Percentiles rank a stretch among this genome's conserved stretches.
These are phyloP conservation scores for Macrophomina pseudophaseolina DNA, from an alignment of 2,329 filamentous ascomycete species.

Conservation along the genomic window DNA sequence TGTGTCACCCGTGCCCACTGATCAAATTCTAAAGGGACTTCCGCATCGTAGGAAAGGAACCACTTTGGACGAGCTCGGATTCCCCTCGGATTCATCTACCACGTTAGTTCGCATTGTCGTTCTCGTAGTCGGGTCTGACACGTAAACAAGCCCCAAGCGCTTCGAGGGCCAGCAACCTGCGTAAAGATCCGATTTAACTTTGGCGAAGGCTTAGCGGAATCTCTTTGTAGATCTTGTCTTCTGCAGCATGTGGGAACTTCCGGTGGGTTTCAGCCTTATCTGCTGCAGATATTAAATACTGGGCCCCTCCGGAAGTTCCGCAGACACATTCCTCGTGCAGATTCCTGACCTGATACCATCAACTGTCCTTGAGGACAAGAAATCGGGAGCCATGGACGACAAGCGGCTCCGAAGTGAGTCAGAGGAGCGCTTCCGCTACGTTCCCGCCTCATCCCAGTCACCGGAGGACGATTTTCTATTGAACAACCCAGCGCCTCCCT, in stretches of 20 bases:
- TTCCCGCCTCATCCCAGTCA: background rate
- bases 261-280: background rate
- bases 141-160: background rate
- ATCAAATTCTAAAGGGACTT: background rate
- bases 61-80: background rate
- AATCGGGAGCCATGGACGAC: background rate
- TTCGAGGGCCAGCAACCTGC: background rate
- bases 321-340: too few relatives aligned
- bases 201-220: background rate
- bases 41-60: background rate
- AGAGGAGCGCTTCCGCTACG: background rate
- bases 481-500: background rate
- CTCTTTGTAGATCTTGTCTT: background rate
- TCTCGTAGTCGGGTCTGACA: slow-evolving; percentile 6
- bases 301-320: background rate
- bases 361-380: background rate
- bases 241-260: background rate
- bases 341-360: background rate
- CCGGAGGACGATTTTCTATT: background rate
- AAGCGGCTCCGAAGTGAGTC: background rate
- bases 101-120: background rate
- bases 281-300: background rate
- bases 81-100: background rate
- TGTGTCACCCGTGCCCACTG: background rate
- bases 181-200: background rate